Conservation (phyloP, 768 basidiomycete species). For the Xerocomus brunneocitrinus region DNA sequence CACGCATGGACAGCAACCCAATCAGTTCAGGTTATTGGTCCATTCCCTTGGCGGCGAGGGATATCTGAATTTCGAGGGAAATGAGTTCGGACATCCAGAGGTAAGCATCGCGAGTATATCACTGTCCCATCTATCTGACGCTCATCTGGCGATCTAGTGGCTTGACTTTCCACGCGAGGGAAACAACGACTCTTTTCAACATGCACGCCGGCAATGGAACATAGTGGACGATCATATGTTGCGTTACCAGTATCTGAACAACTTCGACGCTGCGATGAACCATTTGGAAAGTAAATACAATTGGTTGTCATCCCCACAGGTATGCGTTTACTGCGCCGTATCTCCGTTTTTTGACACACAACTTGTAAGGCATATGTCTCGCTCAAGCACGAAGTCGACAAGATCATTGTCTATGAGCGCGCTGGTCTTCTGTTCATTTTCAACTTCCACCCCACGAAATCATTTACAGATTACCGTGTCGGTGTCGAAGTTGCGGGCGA, state of each 20-base stretch:
- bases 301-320: slow-evolving; percentile 83
- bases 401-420: slow-evolving; percentile 91
- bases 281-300: slow-evolving; percentile 68
- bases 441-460: slow-evolving; percentile 92
- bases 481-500: slow-evolving; percentile 84
- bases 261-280: slow-evolving; percentile 94
- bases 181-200: slow-evolving; percentile 93
- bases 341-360: slow-evolving; percentile 6
- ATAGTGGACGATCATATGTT: slow-evolving; percentile 80
- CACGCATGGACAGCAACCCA: not conserved
- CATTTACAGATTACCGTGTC: slow-evolving; percentile 90
- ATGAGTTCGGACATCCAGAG: slow-evolving; percentile 98
- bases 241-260: slow-evolving; percentile 92
- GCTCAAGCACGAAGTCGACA: slow-evolving; percentile 90
- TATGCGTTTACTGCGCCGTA: slow-evolving; percentile 27
- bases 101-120: slow-evolving; percentile 34
- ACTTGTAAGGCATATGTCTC: slow-evolving; percentile 76
- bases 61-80: slow-evolving; percentile 96
- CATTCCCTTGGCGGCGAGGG: slow-evolving; percentile 95
- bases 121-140: not conserved
- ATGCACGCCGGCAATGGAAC: slow-evolving; percentile 97
- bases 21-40: slow-evolving; percentile 62
- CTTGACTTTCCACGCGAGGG: slow-evolving; percentile 98
- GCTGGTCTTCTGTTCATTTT: slow-evolving; percentile 92
- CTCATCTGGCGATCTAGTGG: slow-evolving; percentile 53